Evolutionary conservation across 2,329 filamentous ascomycete species (phyloP), one percentile per base, ranked within the genome.

Genomic region (Sporothrix protearum): DNA sequence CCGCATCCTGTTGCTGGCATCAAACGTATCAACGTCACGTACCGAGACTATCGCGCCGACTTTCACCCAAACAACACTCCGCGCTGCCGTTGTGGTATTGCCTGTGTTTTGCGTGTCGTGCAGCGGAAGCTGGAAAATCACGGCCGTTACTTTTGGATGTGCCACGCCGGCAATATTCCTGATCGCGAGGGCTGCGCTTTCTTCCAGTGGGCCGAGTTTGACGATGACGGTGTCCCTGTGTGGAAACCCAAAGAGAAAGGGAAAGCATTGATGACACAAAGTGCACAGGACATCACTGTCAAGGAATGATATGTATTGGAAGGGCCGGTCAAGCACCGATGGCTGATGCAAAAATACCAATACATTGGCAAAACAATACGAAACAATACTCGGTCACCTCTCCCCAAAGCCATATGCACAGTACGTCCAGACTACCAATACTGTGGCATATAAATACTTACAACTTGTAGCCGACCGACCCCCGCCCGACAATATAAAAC

Each of bases 111-210:
- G 74, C 85, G 93, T 57, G 94, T 93, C 53, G 93, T 94, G 19
- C 93, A 94, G 81, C 89, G 85, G 77, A 94, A 91, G 80, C 89
- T 86, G 76, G 91, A 92, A 75, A 95, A 89, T 70, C 85, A 88
- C 75, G 94, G 95, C 0, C 85, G 86, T 76, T 81, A 98, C 78
- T 96, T 96, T 81, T 97, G 94, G 93, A 96, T 95, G 91, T 98
- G 96, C 77, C 88, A 97, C 80, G 88, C 89, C 0, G 89, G 90
- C 7, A 92, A 90, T 76, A 85, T 89, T 1, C 90, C 91, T 0
- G 91, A 87, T 63, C 90, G 85, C 81, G 81, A 88, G 51, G 89
- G 87, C 5, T 97, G 94, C 77, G 83, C 86, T 0, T 96, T 91
- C 77, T 97, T 97, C 76, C 85, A 92, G 73, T 97, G 94, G 94